Evolutionary conservation across 2,329 filamentous ascomycete species (phyloP).

Genomic region (Escovopsis sp.): DNA sequence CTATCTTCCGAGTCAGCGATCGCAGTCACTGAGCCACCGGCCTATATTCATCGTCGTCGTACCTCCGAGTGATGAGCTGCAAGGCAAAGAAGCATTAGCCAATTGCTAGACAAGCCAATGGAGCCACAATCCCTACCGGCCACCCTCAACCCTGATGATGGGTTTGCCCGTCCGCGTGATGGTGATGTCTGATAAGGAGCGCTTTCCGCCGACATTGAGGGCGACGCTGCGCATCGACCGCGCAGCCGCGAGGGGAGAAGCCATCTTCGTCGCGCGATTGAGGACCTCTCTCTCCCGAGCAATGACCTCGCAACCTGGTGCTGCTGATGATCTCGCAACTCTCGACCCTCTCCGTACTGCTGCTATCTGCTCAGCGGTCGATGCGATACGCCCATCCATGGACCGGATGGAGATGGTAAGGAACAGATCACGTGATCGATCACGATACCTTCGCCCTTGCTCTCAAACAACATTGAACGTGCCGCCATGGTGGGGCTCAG

Average conservation of each 20-base stretch:
- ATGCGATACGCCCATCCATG: too few species aligned
- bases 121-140: conserved; percentile 48
- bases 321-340: conserved; percentile 10
- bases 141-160: conserved; percentile 74
- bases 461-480: not conserved
- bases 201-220: conserved; percentile 32
- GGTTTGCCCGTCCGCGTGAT: conserved; percentile 96
- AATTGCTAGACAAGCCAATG: conserved; percentile 10
- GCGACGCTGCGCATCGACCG: conserved; percentile 35
- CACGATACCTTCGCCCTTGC: conserved; percentile 8
- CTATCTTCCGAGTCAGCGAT: conserved; percentile 29
- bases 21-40: conserved; percentile 3
- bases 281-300: conserved; percentile 16
- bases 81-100: conserved; percentile 14
- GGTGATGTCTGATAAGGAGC: conserved; percentile 61
- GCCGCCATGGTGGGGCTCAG: conserved; percentile 4
- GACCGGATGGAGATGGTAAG: conserved; percentile 11
- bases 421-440: conserved; percentile 13
- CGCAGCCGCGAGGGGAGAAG: conserved; percentile 39
- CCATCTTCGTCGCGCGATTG: conserved; percentile 31
- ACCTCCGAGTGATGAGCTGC: conserved; percentile 80
- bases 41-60: conserved; percentile 15
- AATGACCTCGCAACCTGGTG: conserved; percentile 5
- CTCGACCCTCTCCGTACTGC: too few species aligned
- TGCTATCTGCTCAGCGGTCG: conserved; percentile 6